phyloP scores from a whole-genome alignment of 805 yeast species.

The Barnettozyma sp. region DNA sequence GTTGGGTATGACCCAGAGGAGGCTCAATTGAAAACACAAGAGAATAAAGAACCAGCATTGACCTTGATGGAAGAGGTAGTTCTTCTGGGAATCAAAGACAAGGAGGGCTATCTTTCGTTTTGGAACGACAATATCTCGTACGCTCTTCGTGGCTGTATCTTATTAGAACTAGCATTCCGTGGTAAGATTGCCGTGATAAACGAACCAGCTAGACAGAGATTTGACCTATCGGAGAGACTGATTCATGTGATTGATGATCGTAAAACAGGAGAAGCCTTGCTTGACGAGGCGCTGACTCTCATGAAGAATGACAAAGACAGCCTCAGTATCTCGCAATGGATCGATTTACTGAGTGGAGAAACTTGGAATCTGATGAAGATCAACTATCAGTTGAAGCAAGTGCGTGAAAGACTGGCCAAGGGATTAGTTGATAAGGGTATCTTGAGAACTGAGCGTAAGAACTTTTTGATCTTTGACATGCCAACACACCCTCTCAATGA shows the following conservation, averaged over 20 bases:
- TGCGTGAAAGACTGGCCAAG: conserved; percentile 91
- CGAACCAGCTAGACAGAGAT: conserved; percentile 86
- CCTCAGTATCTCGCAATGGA: conserved; percentile 82
- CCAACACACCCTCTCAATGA: conserved; percentile 97
- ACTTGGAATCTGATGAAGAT: conserved; percentile 96
- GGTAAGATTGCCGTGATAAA: conserved; percentile 83
- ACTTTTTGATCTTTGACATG: conserved; percentile 93
- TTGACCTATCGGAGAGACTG: conserved; percentile 80
- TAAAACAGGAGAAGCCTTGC: conserved; percentile 89
- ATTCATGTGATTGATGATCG: conserved; percentile 80
- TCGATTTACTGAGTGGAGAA: conserved; percentile 88
- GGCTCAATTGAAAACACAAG: conserved; percentile 30
- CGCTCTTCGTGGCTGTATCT: conserved; percentile 89
- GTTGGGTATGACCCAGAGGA: conserved; percentile 76
- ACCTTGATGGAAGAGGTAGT: conserved; percentile 96
- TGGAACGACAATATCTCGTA: conserved; percentile 98
- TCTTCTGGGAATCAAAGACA: conserved; percentile 87
- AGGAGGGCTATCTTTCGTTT: conserved; percentile 92
- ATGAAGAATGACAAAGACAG: conserved; percentile 80
- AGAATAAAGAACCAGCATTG: conserved; percentile 52
- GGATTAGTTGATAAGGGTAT: conserved; percentile 97
- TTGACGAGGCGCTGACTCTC: conserved; percentile 87
- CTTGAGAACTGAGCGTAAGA: conserved; percentile 90
- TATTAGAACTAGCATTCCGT: conserved; percentile 87
- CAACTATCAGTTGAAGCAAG: conserved; percentile 93